These are phyloP conservation scores for Protomyces inundatus DNA, from an alignment of 1,139 yeast species.

Conservation along the genomic window DNA sequence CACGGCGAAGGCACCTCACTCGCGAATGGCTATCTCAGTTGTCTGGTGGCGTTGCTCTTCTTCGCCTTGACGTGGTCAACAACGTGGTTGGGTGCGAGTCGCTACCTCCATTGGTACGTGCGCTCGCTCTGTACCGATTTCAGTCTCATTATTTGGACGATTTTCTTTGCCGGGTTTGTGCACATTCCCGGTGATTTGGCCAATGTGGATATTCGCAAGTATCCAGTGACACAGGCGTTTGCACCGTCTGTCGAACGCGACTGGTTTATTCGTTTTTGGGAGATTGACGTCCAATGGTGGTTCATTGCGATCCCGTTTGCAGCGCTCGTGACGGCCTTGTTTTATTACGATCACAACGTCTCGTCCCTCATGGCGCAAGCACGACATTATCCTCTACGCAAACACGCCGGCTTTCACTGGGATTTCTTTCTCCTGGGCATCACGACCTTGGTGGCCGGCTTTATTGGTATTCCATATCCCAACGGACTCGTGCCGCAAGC, in stretches of 20 bases:
- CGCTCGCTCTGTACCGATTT: constrained; percentile 78
- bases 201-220: constrained; percentile 49
- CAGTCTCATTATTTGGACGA: constrained; percentile 73
- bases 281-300: constrained; percentile 63
- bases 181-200: constrained; percentile 67
- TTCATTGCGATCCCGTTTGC: constrained; percentile 93
- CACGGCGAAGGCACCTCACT: constrained; percentile 36
- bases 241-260: constrained; percentile 48
- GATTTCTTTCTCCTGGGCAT: constrained; percentile 80
- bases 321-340: constrained; percentile 68
- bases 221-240: constrained; percentile 71
- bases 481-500: constrained; percentile 97
- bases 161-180: constrained; percentile 85
- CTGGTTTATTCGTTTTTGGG: constrained; percentile 79
- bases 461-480: constrained; percentile 89
- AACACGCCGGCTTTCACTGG: constrained; percentile 90
- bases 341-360: constrained; percentile 92
- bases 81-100: constrained; percentile 57
- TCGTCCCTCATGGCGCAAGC: constrained; percentile 89
- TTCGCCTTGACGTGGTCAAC: constrained; percentile 67
- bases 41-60: constrained; percentile 67
- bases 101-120: constrained; percentile 53
- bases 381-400: constrained; percentile 68
- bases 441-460: constrained; percentile 80
- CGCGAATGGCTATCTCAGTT: constrained; percentile 71